phyloP scores from a whole-genome alignment of 495 filamentous ascomycete genomes.

The Podospora anserina region DNA sequence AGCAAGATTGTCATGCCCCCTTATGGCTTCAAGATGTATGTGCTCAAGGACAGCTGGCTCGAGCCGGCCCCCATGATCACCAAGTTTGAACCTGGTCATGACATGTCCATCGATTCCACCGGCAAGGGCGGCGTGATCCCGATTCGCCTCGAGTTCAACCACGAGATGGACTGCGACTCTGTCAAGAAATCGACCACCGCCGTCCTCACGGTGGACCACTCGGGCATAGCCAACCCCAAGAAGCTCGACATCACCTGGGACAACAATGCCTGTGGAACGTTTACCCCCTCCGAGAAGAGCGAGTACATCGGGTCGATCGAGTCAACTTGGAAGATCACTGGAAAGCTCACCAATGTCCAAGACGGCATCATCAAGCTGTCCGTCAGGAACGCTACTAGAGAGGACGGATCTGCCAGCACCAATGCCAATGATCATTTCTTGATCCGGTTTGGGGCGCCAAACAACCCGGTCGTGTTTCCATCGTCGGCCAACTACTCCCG shows the following conservation, averaged over 20 bases:
- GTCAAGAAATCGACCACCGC: constrained; percentile 48
- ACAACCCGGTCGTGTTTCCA: constrained; percentile 60
- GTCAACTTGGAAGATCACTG: constrained; percentile 53
- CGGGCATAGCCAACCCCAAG: constrained; percentile 25
- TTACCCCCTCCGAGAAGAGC: constrained; percentile 4
- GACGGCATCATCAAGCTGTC: constrained; percentile 66
- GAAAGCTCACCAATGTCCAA: constrained; percentile 47
- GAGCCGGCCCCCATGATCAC: constrained; percentile 64
- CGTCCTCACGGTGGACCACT: constrained; percentile 6
- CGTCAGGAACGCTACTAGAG: constrained; percentile 49
- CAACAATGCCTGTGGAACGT: constrained; percentile 37
- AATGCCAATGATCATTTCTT: constrained; percentile 53
- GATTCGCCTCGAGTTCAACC: constrained; percentile 59
- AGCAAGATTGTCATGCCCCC: constrained; percentile 50
- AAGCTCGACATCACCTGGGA: constrained; percentile 47
- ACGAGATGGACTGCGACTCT: constrained; percentile 59
- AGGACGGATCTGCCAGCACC: constrained; percentile 38
- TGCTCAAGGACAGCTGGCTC: constrained; percentile 51
- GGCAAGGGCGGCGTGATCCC: constrained; percentile 25
- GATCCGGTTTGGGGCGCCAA: constrained; percentile 47
- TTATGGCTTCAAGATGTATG: constrained; percentile 63
- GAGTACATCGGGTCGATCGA: constrained; percentile 47
- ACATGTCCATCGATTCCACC: constrained; percentile 54
- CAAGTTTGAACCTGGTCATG: constrained; percentile 62
- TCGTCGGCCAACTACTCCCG: constrained; percentile 57